These are phyloP conservation scores for Emmonsiellopsis sp. DNA, from an alignment of 2,329 filamentous ascomycete species.

Conservation along the genomic window DNA sequence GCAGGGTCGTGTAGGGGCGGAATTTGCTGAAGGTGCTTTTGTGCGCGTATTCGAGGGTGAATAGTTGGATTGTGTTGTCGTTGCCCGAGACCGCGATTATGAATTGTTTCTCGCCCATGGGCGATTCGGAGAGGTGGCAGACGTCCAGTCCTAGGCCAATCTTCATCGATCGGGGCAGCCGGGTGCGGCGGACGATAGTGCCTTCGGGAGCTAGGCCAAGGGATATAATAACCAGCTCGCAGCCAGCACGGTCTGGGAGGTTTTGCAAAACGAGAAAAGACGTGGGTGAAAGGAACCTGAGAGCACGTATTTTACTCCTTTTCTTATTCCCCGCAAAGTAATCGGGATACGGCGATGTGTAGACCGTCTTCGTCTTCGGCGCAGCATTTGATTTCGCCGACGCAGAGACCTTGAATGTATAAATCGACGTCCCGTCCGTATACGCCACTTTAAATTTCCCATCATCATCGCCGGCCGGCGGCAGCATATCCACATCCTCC, in stretches of 20 bases:
- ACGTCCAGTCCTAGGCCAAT: slow-evolving; percentile 72
- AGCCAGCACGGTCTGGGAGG: slow-evolving; percentile 43
- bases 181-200: slow-evolving; percentile 42
- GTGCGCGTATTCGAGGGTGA: slow-evolving; percentile 60
- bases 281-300: slow-evolving; percentile 47
- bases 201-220: slow-evolving; percentile 24
- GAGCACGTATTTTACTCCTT: slow-evolving; percentile 44
- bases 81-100: slow-evolving; percentile 71
- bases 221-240: slow-evolving; percentile 44
- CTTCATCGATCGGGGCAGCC: slow-evolving; percentile 58
- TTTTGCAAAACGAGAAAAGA: slow-evolving; percentile 49
- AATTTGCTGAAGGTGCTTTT: slow-evolving; percentile 38
- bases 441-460: slow-evolving; percentile 62
- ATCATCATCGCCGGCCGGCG: slow-evolving; percentile 16
- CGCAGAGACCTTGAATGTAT: slow-evolving; percentile 51
- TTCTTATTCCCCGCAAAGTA: slow-evolving; percentile 25
- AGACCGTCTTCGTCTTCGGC: slow-evolving; percentile 26
- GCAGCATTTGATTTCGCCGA: slow-evolving; percentile 32
- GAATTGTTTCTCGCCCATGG: slow-evolving; percentile 61
- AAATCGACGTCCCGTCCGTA: slow-evolving; percentile 67
- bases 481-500: slow-evolving; percentile 35
- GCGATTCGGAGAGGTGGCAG: slow-evolving; percentile 52
- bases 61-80: slow-evolving; percentile 68
- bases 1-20: slow-evolving; percentile 41
- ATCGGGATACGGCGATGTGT: slow-evolving; percentile 30